Evolutionary conservation across 192 early-diverging fungal genomes (phyloP), one percentile per base, ranked within the genome.

Genomic region (Backusella luteola): DNA sequence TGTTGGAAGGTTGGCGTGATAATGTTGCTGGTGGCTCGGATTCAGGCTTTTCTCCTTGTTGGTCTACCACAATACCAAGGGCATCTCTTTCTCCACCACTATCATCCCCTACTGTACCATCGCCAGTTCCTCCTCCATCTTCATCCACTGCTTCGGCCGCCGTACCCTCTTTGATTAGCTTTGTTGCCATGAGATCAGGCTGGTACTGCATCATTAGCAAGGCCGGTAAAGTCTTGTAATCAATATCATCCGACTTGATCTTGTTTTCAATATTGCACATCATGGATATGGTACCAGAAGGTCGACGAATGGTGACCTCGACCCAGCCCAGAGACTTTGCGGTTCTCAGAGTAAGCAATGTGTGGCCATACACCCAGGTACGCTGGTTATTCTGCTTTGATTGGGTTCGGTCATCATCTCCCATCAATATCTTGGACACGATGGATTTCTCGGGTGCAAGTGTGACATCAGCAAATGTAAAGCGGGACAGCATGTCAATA

Each of bases 401-500:
- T 88, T 88, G 26, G 87, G 82, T 52, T 85, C 73, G 44, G 34
- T 73, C 23, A 3, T 34, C 23, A 12, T 59, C 76, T 14, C 83
- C 87, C 52, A 90, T 77, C 21, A 92, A 80, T n/a, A 88, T 75
- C 34, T 88, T 80, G n/a, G 82, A 82, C 23, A 88, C 87, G 63
- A 87, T 81, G 0, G 83, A 87, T 36, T 85, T 81, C 32, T 81
- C 75, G 3, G 93, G 90, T 74, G 89, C 91, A 8, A 90, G 89
- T 35, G 81, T 84, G 67, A 86, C 89, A 77, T 94, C 92, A 12
- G 90, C 89, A 82, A 87, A 96, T 34, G 93, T 88, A 83, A 95
- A 94, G 41, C 95, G 91, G 29, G 95, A 84, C 29, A 99, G 85
- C 93, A 98, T 94, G 76, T 99, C 98, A 82, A 99, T 84, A 67